Base-by-base conservation (phyloP, 106 monocot species). In the Apostasia ramifera region DNA sequence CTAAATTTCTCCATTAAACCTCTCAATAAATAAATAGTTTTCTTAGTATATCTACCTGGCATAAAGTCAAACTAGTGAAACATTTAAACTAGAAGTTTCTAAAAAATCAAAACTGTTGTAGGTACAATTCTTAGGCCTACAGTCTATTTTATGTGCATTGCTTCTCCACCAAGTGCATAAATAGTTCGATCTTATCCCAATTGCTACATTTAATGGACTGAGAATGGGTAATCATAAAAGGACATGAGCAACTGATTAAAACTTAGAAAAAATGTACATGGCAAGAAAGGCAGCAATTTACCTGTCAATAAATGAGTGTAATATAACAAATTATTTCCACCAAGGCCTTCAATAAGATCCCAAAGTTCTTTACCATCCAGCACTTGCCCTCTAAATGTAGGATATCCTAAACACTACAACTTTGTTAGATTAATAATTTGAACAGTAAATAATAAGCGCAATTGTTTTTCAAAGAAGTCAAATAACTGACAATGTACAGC, bases 261-360 rank as follows among this genome's bases (percentile, higher is more conserved):
- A 65, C 43, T 65, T 48, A 65, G 38, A 37, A 49, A 2, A 40
- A 26, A 26, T 26, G 26, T 26, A 26, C 26, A 26, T 26, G 26
- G 26, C 26, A 26, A 26, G 2, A 40, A 58, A 40, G 9, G 14
- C 8, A 40, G 53, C 9, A 67, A 15, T 49, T 61, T 62, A 98
- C 98, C 98, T 55, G 98, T 98, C 70, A 98, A 78, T 63, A 98
- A 81, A 81, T 98, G 98, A 51, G 98, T 93, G 70, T 98, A 98
- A 66, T 78, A 93, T 76, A 98, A 78, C 56, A 98, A 74, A 71
- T 85, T 76, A 77, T 98, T 98, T 65, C 79, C 89, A 61, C 67
- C 81, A 74, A 98, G 98, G 13, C 98, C 98, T 88, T 98, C 93
- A 73, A 98, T 82, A 50, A 98, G 85, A 78, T 98, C 90, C 85